Evolutionary conservation across 768 basidiomycete species (phyloP), one percentile per base, ranked within the genome.

Genomic region (Tulasnella sp.): DNA sequence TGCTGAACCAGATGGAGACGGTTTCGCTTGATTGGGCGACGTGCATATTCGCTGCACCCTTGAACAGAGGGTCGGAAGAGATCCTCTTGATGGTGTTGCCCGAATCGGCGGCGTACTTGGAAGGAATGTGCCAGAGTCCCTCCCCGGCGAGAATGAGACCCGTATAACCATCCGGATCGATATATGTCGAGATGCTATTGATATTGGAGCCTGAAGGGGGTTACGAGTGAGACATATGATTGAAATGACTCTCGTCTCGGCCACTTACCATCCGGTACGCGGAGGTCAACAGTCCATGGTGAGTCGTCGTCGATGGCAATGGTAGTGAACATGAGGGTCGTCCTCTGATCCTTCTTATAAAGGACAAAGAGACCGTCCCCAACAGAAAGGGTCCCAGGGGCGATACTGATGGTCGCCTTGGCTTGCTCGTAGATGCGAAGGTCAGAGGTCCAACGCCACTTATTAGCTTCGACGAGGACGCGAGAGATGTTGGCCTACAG

Each of bases 361-460:
- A 79, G 78, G 24, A 54, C 60, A 73, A 64, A 79, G 37, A 79
- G 60, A 18, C 78, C 78, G 12, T 64, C 72, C 34, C 72, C 72
- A n/a, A 73, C 34, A 28, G 58, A 18, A 37, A 42, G 40, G 22
- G 42, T 69, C 11, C 78, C 78, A 20, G 60, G 14, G 46, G 58
- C 60, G 14, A 79, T n/a, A 34, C 72, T 44, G 37, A 72, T 22
- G n/a, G 58, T 69, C 5, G 44, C 37, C 11, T 44, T 79, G 37
- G 78, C 78, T 34, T 75, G 58, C 44, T 79, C 78, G 44, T 54
- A 69, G 58, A 79, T 79, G 72, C 78, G 58, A 14, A 79, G 78
- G 37, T 79, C 58, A 2, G 58, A 54, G 64, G 60, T 44, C 78
- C 78, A 79, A 28, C 44, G n/a, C 78, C 78, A 79, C 31, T 58